phyloP scores from a whole-genome alignment of 2,329 filamentous ascomycete genomes.

The Fusarium tanahbumbuense region DNA sequence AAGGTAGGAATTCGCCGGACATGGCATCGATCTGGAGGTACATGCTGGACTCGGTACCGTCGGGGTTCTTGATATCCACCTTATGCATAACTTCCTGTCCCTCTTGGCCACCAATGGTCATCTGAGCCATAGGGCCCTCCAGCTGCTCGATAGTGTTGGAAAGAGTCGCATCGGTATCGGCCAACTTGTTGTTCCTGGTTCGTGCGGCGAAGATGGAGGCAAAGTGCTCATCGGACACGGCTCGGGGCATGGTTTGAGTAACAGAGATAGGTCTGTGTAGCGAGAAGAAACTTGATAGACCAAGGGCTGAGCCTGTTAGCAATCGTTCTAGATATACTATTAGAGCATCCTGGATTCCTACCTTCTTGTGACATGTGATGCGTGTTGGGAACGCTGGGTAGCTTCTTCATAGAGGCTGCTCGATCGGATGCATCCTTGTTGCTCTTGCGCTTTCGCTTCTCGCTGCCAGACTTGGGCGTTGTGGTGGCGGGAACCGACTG shows the following conservation, averaged over 20 bases:
- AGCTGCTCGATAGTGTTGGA: slow-evolving; percentile 69
- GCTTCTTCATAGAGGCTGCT: slow-evolving; percentile 63
- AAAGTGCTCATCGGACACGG: slow-evolving; percentile 79
- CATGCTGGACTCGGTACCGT: slow-evolving; percentile 68
- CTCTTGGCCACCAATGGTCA: slow-evolving; percentile 60
- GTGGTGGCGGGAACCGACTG: slow-evolving; percentile 62
- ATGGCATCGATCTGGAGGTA: slow-evolving; percentile 76
- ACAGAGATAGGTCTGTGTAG: slow-evolving; percentile 94
- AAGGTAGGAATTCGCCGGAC: slow-evolving; percentile 79
- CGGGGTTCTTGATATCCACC: slow-evolving; percentile 66
- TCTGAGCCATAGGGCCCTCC: slow-evolving; percentile 67
- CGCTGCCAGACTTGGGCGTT: slow-evolving; percentile 57
- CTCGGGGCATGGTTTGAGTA: slow-evolving; percentile 80
- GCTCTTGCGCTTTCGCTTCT: slow-evolving; percentile 69
- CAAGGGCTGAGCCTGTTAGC: slow-evolving; percentile 72
- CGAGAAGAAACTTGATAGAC: slow-evolving; percentile 93
- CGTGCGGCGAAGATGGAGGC: slow-evolving; percentile 81
- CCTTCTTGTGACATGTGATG: slow-evolving; percentile 76
- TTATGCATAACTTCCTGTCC: slow-evolving; percentile 62
- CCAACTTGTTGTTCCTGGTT: slow-evolving; percentile 62
- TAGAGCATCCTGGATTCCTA: slow-evolving; percentile 50
- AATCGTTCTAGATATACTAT: not conserved
- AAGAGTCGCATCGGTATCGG: slow-evolving; percentile 75
- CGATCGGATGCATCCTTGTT: slow-evolving; percentile 61
- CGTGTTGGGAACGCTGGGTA: slow-evolving; percentile 81